These are phyloP conservation scores for Amphirosellinia nigrospora DNA, from an alignment of 495 filamentous ascomycete genomes.

Conservation along the genomic window DNA sequence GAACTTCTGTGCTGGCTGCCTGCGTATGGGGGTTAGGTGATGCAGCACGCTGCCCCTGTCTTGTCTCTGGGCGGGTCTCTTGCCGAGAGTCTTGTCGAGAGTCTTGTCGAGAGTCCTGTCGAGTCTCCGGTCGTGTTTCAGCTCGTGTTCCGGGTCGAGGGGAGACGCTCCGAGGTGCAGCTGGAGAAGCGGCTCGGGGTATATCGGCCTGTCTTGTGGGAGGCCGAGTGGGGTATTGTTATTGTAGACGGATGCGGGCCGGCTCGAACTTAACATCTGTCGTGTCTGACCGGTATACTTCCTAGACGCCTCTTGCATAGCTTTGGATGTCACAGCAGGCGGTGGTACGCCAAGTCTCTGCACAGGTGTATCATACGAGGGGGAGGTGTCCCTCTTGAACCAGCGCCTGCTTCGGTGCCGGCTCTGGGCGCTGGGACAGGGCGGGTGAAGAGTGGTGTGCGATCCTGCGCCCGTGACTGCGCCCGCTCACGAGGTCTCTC, in stretches of 20 bases:
- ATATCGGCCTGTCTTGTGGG: constrained; percentile 53
- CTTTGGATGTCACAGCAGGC: constrained; percentile 86
- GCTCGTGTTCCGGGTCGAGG: constrained; percentile 55
- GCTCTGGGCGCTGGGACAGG: constrained; percentile 55
- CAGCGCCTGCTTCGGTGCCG: constrained; percentile 54
- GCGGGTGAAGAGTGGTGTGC: constrained; percentile 34
- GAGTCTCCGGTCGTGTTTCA: constrained; percentile 45
- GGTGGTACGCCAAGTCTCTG: constrained; percentile 87
- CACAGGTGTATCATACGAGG: constrained; percentile 79
- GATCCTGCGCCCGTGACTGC: constrained; percentile 13
- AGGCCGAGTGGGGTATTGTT: constrained; percentile 42
- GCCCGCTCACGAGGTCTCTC: no score
- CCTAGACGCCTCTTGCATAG: constrained; percentile 92
- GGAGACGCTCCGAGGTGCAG: constrained; percentile 55
- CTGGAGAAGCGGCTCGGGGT: constrained; percentile 58
- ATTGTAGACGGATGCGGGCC: constrained; percentile 48
- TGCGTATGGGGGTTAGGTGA: constrained; percentile 60
- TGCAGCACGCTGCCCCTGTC: constrained; percentile 50
- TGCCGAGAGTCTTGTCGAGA: constrained; percentile 10
- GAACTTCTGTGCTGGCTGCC: constrained; percentile 51
- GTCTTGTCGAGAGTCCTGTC: constrained; percentile 19
- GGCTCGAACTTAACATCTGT: constrained; percentile 70
- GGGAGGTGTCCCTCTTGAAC: constrained; percentile 77
- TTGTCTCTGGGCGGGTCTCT: not conserved
- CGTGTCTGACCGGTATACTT: constrained; percentile 84